Evolutionary conservation across 176 grass and related monocot genomes (phyloP).

Genomic region (Avena insularis): DNA sequence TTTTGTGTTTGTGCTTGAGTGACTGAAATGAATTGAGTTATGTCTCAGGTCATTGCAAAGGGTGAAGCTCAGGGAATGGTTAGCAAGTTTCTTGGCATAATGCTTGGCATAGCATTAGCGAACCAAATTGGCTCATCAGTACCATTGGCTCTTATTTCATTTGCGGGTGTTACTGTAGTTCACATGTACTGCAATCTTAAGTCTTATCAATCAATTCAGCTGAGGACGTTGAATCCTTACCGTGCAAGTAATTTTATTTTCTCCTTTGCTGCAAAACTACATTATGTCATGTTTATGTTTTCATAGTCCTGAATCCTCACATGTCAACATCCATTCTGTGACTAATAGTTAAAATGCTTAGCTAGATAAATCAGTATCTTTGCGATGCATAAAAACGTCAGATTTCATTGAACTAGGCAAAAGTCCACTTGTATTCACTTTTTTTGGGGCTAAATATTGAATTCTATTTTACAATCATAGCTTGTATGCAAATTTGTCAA

Average conservation of each 20-base stretch:
- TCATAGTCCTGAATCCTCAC: slow-evolving; percentile 4
- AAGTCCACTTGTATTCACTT: background rate
- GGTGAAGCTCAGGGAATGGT: slow-evolving; percentile 99
- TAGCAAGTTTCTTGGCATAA: slow-evolving; percentile 95
- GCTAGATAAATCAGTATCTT: slow-evolving; percentile 16
- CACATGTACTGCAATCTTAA: slow-evolving; percentile 99
- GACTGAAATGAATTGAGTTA: slow-evolving; percentile 21
- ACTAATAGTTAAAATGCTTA: background rate
- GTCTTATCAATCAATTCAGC: slow-evolving; percentile 95
- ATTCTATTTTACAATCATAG: background rate
- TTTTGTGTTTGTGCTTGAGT: slow-evolving; percentile 4
- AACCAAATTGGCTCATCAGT: slow-evolving; percentile 82
- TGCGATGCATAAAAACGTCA: background rate
- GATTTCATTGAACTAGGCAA: background rate
- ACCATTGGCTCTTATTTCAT: slow-evolving; percentile 92
- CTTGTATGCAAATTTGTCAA: background rate
- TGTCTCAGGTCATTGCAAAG: slow-evolving; percentile 95
- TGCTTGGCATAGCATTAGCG: slow-evolving; percentile 81
- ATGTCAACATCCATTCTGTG: slow-evolving; percentile 13
- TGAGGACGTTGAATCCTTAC: slow-evolving; percentile 94
- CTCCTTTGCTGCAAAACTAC: slow-evolving; percentile 19
- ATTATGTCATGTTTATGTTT: slow-evolving; percentile 27
- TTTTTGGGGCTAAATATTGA: background rate
- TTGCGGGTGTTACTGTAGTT: slow-evolving; percentile 72
- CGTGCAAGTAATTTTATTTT: slow-evolving; percentile 80